A percentile compares a stretch with the other conserved stretches of the same genome.
Conservation (phyloP, 2,329 filamentous ascomycete species). For the Aspergillus fijiensis region DNA sequence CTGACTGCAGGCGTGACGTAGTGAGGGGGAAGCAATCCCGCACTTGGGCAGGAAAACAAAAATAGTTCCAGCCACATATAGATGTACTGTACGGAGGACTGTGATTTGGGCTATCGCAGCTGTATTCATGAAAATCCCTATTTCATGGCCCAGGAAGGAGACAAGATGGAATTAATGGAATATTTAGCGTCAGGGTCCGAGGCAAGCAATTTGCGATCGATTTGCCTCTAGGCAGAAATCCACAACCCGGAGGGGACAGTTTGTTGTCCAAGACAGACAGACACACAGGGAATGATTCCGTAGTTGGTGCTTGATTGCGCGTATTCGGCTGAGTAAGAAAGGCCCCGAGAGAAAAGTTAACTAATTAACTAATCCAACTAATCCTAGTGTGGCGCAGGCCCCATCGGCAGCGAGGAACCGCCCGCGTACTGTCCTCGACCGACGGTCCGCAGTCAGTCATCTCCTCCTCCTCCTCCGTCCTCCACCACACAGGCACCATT, state of each 20-base stretch:
- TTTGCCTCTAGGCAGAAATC: background rate
- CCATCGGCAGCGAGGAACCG: conserved; percentile 11
- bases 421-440: background rate
- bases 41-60: background rate
- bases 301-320: conserved; percentile 12
- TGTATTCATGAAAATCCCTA: too few species aligned
- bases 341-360: background rate
- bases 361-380: background rate
- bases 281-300: background rate
- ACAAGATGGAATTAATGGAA: background rate
- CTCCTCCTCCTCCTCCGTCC: conserved; percentile 2
- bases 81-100: background rate
- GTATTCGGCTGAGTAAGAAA: conserved; percentile 17
- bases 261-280: background rate
- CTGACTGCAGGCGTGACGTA: conserved; percentile 3
- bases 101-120: background rate
- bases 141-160: too few species aligned
- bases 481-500: conserved; percentile 16
- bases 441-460: background rate
- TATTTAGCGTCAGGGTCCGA: background rate
- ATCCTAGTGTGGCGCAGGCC: conserved; percentile 27
- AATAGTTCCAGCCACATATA: background rate
- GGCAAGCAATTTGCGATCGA: background rate
- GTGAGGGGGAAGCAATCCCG: conserved; percentile 1
- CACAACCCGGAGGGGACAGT: background rate